Evolutionary conservation across 1,284 basidiomycete genomes (phyloP).

Genomic region (Earliella scabrosa): DNA sequence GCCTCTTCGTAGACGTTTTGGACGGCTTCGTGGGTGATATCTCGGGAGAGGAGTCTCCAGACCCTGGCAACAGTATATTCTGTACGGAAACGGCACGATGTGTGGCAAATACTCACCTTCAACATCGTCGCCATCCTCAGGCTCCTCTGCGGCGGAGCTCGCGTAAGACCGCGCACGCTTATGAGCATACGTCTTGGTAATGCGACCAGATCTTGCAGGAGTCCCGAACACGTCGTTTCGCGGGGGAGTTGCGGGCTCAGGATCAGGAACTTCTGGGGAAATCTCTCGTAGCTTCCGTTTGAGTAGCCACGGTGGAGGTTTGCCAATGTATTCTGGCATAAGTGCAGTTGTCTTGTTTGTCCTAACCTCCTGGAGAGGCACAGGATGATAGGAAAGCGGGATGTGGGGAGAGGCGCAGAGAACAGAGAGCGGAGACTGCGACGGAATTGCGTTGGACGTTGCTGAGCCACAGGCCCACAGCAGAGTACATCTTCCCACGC

Average conservation of each 20-base stretch:
- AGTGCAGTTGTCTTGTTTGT: too few species aligned
- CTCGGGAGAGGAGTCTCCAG: not conserved
- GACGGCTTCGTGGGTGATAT: slow-evolving; percentile 2
- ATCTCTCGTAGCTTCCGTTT: slow-evolving; percentile 11
- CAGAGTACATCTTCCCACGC: too few species aligned
- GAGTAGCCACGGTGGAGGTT: slow-evolving; percentile 2
- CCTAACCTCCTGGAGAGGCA: not conserved
- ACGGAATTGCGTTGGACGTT: too few species aligned
- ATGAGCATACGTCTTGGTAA: slow-evolving; percentile 18
- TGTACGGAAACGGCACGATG: not conserved
- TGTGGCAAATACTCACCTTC: not conserved
- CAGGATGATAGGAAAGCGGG: too few species aligned
- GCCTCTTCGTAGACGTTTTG: not conserved
- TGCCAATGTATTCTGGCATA: slow-evolving; percentile 11
- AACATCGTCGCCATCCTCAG: not conserved
- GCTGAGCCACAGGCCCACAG: too few species aligned
- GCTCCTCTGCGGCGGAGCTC: slow-evolving; percentile 1
- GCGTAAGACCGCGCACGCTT: slow-evolving; percentile 15
- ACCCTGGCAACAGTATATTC: not conserved
- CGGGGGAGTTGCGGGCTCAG: slow-evolving; percentile 6
- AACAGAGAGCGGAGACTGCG: too few species aligned
- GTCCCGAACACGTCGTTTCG: slow-evolving; percentile 12
- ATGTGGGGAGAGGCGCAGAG: too few species aligned
- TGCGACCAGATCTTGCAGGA: slow-evolving; percentile 5
- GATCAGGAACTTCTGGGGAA: slow-evolving; percentile 16